These are phyloP conservation scores for Epichloe amarillans DNA, from an alignment of 2,329 filamentous ascomycete genomes.

Conservation along the genomic window DNA sequence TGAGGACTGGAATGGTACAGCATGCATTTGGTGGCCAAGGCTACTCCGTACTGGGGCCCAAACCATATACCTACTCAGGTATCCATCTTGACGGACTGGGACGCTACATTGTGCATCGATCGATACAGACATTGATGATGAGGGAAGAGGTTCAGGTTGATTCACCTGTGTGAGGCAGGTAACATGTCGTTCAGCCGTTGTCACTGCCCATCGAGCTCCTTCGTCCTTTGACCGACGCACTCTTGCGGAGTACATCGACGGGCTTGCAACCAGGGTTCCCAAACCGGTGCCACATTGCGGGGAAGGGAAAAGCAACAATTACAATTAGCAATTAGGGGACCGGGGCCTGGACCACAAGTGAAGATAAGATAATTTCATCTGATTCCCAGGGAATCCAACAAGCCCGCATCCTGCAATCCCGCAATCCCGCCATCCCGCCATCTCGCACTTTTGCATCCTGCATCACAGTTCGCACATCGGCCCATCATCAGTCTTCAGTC, in stretches of 20 bases:
- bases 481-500: not conserved
- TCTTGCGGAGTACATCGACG: not conserved
- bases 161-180: too few species aligned
- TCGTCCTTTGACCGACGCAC: not conserved
- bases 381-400: not conserved
- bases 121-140: too few species aligned
- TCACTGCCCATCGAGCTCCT: too few species aligned
- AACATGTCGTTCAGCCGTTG: too few species aligned
- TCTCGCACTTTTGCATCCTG: not conserved
- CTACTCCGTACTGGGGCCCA: too few species aligned
- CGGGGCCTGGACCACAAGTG: not conserved
- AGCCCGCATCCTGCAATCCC: not conserved
- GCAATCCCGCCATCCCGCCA: not conserved
- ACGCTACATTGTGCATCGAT: too few species aligned
- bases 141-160: too few species aligned
- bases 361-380: not conserved
- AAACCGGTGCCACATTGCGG: constrained; percentile 2
- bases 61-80: too few species aligned
- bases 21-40: too few species aligned
- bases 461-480: not conserved
- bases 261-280: too few species aligned
- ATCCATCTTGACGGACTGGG: too few species aligned
- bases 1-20: too few species aligned
- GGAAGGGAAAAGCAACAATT: not conserved
- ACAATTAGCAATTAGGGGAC: not conserved